Conservation (phyloP, 306 rosid genomes). For the Senna tora region DNA sequence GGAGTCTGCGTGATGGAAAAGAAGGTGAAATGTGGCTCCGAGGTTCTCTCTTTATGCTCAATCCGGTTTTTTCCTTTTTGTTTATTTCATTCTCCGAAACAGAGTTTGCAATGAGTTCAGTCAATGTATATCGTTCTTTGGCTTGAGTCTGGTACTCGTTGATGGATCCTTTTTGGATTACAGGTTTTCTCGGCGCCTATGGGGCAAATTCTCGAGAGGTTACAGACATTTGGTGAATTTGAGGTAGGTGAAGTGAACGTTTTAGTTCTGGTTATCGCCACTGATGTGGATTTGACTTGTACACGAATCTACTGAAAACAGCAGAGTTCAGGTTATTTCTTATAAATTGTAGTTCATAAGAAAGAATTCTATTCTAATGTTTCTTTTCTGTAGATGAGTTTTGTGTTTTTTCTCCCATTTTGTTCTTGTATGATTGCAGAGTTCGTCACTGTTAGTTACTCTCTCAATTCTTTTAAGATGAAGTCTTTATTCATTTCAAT, state of each 20-base stretch:
- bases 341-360: background rate
- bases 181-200: constrained; percentile 91
- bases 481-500: background rate
- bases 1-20: constrained; percentile 99
- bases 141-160: constrained; percentile 31
- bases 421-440: constrained; percentile 8
- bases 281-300: constrained; percentile 38
- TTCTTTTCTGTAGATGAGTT: background rate
- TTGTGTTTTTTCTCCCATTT: constrained; percentile 19
- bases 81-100: constrained; percentile 14
- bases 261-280: constrained; percentile 1
- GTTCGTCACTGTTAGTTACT: constrained; percentile 1
- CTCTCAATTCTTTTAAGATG: background rate
- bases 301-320: constrained; percentile 2
- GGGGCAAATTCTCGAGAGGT: constrained; percentile 83
- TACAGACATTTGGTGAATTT: constrained; percentile 91
- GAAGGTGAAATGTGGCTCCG: constrained; percentile 98
- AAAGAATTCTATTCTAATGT: background rate
- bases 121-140: constrained; percentile 36
- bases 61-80: constrained; percentile 36
- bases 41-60: constrained; percentile 57
- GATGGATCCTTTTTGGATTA: constrained; percentile 32
- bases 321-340: constrained; percentile 14
- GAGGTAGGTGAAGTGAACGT: constrained; percentile 51
- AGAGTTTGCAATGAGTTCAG: constrained; percentile 30